Conservation (phyloP, 78 protist species). For the Monocercomonoides exilis region DNA sequence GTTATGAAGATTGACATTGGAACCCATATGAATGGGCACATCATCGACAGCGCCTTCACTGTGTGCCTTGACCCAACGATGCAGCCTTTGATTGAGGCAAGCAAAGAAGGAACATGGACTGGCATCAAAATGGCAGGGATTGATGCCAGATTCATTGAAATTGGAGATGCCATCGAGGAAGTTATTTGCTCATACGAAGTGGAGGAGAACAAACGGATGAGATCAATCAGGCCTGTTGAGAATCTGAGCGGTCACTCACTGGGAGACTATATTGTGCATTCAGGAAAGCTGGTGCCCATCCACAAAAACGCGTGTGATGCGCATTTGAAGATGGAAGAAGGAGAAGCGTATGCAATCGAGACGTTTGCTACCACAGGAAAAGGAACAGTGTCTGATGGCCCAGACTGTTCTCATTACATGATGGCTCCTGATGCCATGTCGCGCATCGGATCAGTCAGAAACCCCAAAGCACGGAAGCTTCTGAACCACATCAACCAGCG, state of each 20-base stretch:
- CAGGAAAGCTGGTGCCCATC: conserved; percentile 2
- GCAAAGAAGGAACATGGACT: too few species aligned
- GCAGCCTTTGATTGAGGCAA: not conserved
- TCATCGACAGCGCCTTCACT: conserved; percentile 4
- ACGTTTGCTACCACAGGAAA: conserved; percentile 4
- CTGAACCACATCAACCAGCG: not conserved
- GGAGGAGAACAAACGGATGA: not conserved
- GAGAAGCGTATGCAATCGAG: conserved; percentile 5
- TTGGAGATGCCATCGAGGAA: conserved; percentile 9
- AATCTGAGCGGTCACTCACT: conserved; percentile 4
- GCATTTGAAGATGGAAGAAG: not conserved
- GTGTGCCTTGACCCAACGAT: conserved; percentile 1
- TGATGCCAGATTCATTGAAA: not conserved
- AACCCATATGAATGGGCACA: conserved; percentile 6
- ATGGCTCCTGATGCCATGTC: conserved; percentile 2
- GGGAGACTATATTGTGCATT: not conserved
- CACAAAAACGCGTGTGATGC: not conserved
- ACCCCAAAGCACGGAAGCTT: not conserved
- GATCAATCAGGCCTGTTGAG: not conserved
- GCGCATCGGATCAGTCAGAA: not conserved
- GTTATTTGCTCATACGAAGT: conserved; percentile 7
- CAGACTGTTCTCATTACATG: conserved; percentile 17
- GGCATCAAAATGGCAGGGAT: conserved; percentile 1
- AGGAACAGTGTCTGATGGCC: not conserved
- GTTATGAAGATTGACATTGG: not conserved